Percentiles rank a stretch among this genome's conserved stretches.
These are phyloP conservation scores for Glebionis coronaria DNA, from an alignment of 129 eudicot genomes.

Conservation along the genomic window DNA sequence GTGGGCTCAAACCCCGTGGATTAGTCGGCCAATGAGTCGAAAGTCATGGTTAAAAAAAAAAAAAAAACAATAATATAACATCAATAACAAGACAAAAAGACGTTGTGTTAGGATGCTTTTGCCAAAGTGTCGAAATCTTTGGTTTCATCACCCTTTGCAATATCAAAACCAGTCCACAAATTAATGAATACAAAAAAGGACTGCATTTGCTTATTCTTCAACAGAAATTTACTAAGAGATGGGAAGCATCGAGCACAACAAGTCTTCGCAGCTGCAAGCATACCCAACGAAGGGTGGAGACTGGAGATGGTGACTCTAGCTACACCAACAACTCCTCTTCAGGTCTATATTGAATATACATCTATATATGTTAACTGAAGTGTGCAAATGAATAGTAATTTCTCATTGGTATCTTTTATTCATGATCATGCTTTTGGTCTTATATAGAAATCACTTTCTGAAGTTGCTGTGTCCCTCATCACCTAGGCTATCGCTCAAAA, in stretches of 20 bases:
- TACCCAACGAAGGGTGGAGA: conserved; percentile 42
- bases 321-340: conserved; percentile 43
- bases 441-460: conserved; percentile 29
- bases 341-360: no score
- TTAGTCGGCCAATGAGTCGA: no score
- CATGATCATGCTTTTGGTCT: neutral
- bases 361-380: no score
- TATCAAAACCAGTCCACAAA: neutral
- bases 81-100: no score
- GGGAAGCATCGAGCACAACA: conserved; percentile 18
- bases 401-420: neutral
- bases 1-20: no score
- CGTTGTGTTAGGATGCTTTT: neutral
- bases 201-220: neutral
- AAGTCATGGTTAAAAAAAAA: no score
- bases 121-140: neutral
- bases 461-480: conserved; percentile 25
- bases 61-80: no score
- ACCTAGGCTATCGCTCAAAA: conserved; percentile 21
- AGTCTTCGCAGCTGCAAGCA: conserved; percentile 11
- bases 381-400: no score
- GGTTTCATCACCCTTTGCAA: neutral
- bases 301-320: conserved; percentile 35
- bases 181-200: no score
- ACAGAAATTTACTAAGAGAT: neutral